Evolutionary conservation across 2,329 filamentous ascomycete genomes (phyloP), one percentile per base, ranked within the genome.

Genomic region (Talaromyces pinophilus): DNA sequence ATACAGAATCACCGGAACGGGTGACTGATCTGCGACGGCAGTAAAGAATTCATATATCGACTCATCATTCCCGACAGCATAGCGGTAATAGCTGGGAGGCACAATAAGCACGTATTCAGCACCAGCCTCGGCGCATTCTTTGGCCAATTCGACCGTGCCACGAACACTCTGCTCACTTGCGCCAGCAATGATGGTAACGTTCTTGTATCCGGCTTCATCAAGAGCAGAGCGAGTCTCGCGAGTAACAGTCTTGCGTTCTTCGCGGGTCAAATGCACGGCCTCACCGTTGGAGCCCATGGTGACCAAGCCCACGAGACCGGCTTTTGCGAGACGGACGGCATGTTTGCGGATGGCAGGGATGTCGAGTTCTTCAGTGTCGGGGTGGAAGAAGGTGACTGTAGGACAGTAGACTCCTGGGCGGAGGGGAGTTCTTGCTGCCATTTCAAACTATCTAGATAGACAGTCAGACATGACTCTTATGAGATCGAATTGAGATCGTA

Each of bases 261-360:
- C 86, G 54, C 87, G 86, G 63, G 90, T 91, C 73, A 93, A 89
- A 82, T 96, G 92, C 65, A 92, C 90, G 28, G 92, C 92, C 82
- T 96, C 92, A 68, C 92, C 92, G 79, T 96, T 96, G 71, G 92
- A 96, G 69, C 93, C 92, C 90, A 95, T 92, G 71, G 90, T 90
- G 52, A 95, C 91, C 30, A 96, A 85, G 42, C 92, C 92, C 59
- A 89, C 91, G 11, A 96, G 87, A 8, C 93, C 93, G 66, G 88
- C 90, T 75, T 88, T 83, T 46, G 89, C 90, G 59, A 96, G 87
- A 59, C 92, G 89, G 71, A 91, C 87, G 28, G 91, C 90, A 76
- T 96, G 92, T 75, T 86, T 90, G 80, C 92, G 91, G 81, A 95
- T 91, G 67, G 86, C 86, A 42, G 90, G 84, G 69, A 93, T 87